A percentile compares a stretch with the other conserved stretches of the same genome.
Conservation (phyloP, 2,329 filamentous ascomycete genomes). For the Monosporascus sp. region DNA sequence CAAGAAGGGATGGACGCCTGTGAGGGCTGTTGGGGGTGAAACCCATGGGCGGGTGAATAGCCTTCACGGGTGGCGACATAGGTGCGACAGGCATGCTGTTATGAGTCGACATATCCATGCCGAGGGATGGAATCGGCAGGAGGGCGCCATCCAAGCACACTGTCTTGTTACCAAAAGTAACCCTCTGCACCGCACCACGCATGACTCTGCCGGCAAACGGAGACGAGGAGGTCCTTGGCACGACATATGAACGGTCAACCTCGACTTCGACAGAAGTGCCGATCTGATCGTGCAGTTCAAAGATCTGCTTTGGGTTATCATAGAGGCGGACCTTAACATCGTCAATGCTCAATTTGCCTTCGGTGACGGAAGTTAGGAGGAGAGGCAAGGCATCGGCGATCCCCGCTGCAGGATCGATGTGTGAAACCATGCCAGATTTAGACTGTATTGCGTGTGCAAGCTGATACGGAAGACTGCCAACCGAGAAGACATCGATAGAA, state of each 20-base stretch:
- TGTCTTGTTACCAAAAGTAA: conserved; percentile 69
- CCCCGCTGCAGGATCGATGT: conserved; percentile 56
- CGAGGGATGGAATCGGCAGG: conserved; percentile 49
- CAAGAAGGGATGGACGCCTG: conserved; percentile 29
- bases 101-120: conserved; percentile 73
- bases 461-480: conserved; percentile 75
- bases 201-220: conserved; percentile 66
- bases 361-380: conserved; percentile 68
- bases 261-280: conserved; percentile 70
- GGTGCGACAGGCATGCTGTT: conserved; percentile 38
- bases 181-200: conserved; percentile 66
- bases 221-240: conserved; percentile 56
- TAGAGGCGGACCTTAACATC: conserved; percentile 68
- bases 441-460: conserved; percentile 50
- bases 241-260: conserved; percentile 64
- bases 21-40: conserved; percentile 32
- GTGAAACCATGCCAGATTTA: conserved; percentile 29
- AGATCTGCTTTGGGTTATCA: conserved; percentile 75
- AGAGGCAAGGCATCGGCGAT: conserved; percentile 70
- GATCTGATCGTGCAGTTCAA: conserved; percentile 76
- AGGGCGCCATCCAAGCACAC: conserved; percentile 69
- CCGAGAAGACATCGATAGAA: conserved; percentile 73
- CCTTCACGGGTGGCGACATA: conserved; percentile 55
- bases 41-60: conserved; percentile 34
- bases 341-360: conserved; percentile 67